Evolutionary conservation across 805 yeast species (phyloP).

Genomic region (Ogataea haglerorum): DNA sequence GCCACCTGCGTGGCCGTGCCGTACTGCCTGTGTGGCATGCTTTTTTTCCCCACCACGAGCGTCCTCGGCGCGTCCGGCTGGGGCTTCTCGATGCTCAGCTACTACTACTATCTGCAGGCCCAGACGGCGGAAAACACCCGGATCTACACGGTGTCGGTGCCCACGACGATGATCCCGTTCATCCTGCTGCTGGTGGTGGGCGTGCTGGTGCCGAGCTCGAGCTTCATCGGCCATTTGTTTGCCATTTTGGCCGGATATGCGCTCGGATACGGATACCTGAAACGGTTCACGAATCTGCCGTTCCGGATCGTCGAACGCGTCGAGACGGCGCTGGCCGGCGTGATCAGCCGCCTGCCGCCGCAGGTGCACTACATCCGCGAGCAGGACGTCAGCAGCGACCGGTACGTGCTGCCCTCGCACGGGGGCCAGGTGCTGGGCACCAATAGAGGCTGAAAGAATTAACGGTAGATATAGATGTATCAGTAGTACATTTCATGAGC

Average conservation of each 20-base stretch:
- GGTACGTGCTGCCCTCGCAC: constrained; percentile 27
- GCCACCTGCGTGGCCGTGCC: constrained; percentile 68
- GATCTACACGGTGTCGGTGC: constrained; percentile 37
- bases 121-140: constrained; percentile 15
- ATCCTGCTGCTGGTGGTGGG: constrained; percentile 46
- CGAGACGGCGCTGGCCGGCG: constrained; percentile 49
- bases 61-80: constrained; percentile 74
- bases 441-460: constrained; percentile 3
- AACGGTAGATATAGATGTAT: constrained; percentile 4
- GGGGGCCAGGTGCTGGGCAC: constrained; percentile 30
- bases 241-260: constrained; percentile 67
- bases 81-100: constrained; percentile 65
- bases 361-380: constrained; percentile 58
- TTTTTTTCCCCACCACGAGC: constrained; percentile 48
- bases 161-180: constrained; percentile 60
- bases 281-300: constrained; percentile 60
- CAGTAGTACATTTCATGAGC: constrained; percentile 1
- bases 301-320: constrained; percentile 59
- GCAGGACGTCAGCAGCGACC: constrained; percentile 43
- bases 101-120: constrained; percentile 44
- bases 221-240: constrained; percentile 71
- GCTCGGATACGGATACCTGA: constrained; percentile 54
- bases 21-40: constrained; percentile 49
- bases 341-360: constrained; percentile 51
- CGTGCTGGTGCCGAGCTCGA: constrained; percentile 58